Percentiles rank a stretch among this genome's conserved stretches.
Evolutionary conservation across 192 early-diverging fungal genomes (phyloP).

Genomic region (Coemansia sp.): DNA sequence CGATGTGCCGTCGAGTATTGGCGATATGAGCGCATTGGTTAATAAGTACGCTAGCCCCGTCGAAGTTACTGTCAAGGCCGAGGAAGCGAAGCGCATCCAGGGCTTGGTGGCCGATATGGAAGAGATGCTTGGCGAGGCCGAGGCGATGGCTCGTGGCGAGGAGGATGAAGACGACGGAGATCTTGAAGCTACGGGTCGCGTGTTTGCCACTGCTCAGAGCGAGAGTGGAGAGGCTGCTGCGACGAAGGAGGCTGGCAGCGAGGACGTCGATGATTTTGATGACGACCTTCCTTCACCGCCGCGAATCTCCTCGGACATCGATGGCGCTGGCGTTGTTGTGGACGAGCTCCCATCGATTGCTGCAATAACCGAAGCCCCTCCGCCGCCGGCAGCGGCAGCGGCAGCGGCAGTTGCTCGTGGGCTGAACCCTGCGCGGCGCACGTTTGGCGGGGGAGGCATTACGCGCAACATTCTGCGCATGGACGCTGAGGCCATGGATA

Average conservation of each 20-base stretch:
- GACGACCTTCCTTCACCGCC: constrained; percentile 49
- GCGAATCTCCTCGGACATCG: constrained; percentile 20
- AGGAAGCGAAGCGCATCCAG: constrained; percentile 5
- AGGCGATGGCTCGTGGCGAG: constrained; percentile 13
- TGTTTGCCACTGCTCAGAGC: neutral
- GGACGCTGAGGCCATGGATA: constrained; percentile 32
- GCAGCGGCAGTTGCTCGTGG: constrained; percentile 2
- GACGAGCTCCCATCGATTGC: neutral
- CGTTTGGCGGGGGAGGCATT: constrained; percentile 23
- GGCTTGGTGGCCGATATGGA: constrained; percentile 48
- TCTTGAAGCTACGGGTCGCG: neutral
- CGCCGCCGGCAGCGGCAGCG: neutral
- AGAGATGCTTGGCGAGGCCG: constrained; percentile 46
- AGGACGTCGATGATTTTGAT: constrained; percentile 20
- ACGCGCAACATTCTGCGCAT: constrained; percentile 13
- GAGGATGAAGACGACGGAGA: neutral
- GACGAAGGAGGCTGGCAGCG: neutral
- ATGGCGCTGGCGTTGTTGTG: constrained; percentile 23
- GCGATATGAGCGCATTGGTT: constrained; percentile 32
- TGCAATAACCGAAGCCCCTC: neutral
- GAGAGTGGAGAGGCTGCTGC: neutral
- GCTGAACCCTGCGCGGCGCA: constrained; percentile 17
- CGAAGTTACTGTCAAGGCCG: neutral
- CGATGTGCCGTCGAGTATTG: constrained; percentile 12
- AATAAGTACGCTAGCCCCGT: constrained; percentile 42